Base-by-base conservation (phyloP, 2,329 filamentous ascomycete species). In the Neophaeococcomyces aloes region DNA sequence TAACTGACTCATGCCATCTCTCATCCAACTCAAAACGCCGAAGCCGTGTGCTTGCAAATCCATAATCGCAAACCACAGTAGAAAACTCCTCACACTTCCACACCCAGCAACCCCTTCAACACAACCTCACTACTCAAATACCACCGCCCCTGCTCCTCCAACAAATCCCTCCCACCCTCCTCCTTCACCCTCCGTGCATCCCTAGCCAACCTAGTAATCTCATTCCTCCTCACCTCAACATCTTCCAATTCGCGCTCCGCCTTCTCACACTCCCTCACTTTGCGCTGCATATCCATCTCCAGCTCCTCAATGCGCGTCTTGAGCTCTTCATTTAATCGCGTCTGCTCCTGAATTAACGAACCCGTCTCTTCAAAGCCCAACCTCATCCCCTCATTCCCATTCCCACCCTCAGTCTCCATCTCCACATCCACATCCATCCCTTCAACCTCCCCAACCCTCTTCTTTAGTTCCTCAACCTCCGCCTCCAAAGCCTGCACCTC, bases 111-210 rank as follows among this genome's bases (percentile, higher is more conserved):
- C 7, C 59, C 59, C 46, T 64, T 67, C 30, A 69, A 51, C 2
- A 58, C 61, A 30, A 61, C 57, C 50, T 69, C 64, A 3, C 59
- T 61, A 14, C 63, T 60, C 41, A 58, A 59, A 47, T 68, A 68
- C 67, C 67, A 70, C 47, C 65, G 57, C 14, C 66, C 67, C 57
- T 64, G 61, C 47, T 69, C 65, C 48, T 68, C 66, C 13, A 68
- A 52, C 8, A 65, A 63, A 51, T 70, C 67, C 42, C 63, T 65
- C 46, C 68, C 65, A 2, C 67, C 67, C 43, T 68, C 58, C 27
- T 63, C 59, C 49, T 57, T 68, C 59, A 52, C 64, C 54, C 56
- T 65, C 56, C 59, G 59, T 15, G 57, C 63, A 56, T 59, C 72
- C 59, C 46, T 73, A 61, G 29, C 76, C 66, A 50, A 70, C 63